These are phyloP conservation scores for Straminergon stramineum DNA, from an alignment of 225 moss, liverwort and hornwort genomes.

Conservation along the genomic window DNA sequence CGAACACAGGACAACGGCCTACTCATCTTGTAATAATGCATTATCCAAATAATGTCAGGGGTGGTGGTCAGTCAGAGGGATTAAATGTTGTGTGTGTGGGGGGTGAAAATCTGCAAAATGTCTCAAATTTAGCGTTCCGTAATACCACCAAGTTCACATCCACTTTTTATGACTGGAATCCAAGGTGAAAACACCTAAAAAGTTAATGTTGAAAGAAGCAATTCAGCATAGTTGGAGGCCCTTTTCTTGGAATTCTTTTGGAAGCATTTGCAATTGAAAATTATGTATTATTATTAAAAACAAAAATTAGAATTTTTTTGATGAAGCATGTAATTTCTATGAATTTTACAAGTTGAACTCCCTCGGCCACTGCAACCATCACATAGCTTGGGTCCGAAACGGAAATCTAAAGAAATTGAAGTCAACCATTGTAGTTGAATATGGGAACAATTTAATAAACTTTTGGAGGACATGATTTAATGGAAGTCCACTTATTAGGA, in stretches of 20 bases:
- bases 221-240: neutral
- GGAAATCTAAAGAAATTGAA: rapidly evolving
- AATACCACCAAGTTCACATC: no score
- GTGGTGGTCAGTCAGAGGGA: neutral
- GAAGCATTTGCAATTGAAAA: no score
- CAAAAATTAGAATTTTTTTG: neutral
- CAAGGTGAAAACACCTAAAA: neutral
- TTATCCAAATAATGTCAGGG: neutral
- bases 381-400: neutral
- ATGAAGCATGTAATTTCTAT: neutral
- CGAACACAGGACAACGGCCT: neutral
- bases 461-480: neutral
- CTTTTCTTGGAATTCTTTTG: no score
- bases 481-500: neutral
- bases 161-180: neutral
- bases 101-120: neutral
- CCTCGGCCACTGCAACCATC: rapidly evolving
- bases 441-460: rapidly evolving
- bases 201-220: neutral
- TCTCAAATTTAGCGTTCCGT: neutral
- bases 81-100: neutral
- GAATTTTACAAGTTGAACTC: neutral
- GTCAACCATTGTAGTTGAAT: rapidly evolving
- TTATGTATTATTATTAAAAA: neutral
- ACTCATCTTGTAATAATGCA: neutral